Conservation (phyloP, 2,329 filamentous ascomycete species). For the Penicillium corylophilum region DNA sequence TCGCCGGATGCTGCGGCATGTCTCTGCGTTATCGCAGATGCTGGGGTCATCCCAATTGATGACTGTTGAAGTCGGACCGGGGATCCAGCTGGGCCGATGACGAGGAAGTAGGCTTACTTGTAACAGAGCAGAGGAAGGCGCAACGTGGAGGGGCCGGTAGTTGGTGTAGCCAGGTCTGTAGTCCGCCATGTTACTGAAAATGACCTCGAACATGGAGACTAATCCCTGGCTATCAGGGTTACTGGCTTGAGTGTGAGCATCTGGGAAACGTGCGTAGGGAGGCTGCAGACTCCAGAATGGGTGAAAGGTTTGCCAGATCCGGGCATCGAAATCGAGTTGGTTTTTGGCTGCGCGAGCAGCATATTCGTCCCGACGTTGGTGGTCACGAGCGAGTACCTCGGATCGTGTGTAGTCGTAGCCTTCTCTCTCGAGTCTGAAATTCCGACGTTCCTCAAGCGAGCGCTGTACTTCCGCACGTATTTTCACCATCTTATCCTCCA, state of each 20-base stretch:
- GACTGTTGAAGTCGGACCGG: not conserved
- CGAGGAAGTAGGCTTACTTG: not conserved
- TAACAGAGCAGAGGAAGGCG: not conserved
- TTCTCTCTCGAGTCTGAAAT: not conserved
- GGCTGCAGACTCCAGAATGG: not conserved
- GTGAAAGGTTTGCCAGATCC: not conserved
- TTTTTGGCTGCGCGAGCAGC: not conserved
- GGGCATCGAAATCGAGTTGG: not conserved
- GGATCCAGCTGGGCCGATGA: not conserved
- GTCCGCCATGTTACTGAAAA: not conserved
- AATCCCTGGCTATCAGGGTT: not conserved
- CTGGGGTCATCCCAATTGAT: not conserved
- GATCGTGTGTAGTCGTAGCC: not conserved
- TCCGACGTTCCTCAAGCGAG: not conserved
- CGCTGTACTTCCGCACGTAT: not conserved
- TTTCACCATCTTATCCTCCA: not conserved
- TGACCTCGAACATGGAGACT: not conserved
- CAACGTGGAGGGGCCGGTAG: not conserved
- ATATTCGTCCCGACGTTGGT: not conserved
- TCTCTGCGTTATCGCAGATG: not conserved
- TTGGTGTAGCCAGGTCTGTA: constrained; percentile 4
- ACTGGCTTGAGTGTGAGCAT: not conserved
- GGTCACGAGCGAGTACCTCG: not conserved
- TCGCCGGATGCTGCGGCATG: not conserved
- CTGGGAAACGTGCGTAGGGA: not conserved